Evolutionary conservation across 306 rosid species (phyloP).

Genomic region (Oxytropis ochrocephala): DNA sequence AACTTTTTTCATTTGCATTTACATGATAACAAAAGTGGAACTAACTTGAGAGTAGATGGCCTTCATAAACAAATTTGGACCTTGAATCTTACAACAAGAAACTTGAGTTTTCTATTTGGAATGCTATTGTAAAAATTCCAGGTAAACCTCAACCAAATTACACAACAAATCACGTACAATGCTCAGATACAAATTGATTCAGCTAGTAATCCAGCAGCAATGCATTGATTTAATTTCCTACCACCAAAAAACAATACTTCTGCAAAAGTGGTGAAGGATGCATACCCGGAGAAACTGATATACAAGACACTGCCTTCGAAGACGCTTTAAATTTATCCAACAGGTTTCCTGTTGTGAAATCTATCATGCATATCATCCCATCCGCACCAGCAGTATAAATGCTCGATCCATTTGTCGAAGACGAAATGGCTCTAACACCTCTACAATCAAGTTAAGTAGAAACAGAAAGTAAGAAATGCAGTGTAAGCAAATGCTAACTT

Average conservation of each 20-base stretch:
- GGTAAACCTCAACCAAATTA: background rate
- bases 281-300: constrained; percentile 75
- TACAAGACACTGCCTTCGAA: constrained; percentile 68
- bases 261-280: constrained; percentile 1
- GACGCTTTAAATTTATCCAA: constrained; percentile 77
- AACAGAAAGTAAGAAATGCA: background rate
- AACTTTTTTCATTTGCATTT: background rate
- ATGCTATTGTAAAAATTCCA: background rate
- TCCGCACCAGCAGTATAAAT: constrained; percentile 76
- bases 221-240: constrained; percentile 6
- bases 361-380: constrained; percentile 74
- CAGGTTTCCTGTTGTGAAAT: constrained; percentile 65
- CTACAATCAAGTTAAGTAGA: constrained; percentile 38
- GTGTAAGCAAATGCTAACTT: background rate
- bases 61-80: background rate
- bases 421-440: constrained; percentile 75
- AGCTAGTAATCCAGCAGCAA: constrained; percentile 1
- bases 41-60: background rate
- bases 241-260: background rate
- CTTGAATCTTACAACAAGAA: background rate
- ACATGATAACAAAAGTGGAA: background rate
- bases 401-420: constrained; percentile 42
- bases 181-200: background rate
- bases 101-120: background rate
- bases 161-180: background rate